These are phyloP conservation scores for Lactarius hengduanensis DNA, from an alignment of 768 basidiomycete species.

Conservation along the genomic window DNA sequence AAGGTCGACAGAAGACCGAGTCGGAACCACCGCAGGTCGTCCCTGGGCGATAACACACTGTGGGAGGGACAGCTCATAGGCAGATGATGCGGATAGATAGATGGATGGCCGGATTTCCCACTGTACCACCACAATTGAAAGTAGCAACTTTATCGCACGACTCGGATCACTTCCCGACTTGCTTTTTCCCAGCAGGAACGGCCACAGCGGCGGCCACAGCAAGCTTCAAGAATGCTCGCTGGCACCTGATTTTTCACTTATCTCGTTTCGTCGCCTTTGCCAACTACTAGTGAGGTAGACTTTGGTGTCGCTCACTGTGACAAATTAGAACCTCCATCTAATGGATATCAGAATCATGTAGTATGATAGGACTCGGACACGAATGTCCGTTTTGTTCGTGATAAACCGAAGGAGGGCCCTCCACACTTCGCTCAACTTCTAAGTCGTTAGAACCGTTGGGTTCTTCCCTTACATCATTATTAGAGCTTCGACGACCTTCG, in stretches of 20 bases:
- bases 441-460: background rate
- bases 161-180: background rate
- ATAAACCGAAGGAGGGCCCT: too few relatives aligned
- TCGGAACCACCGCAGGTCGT: background rate
- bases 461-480: background rate
- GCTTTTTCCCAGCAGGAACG: background rate
- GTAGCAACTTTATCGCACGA: too few relatives aligned
- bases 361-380: too few relatives aligned
- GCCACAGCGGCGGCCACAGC: too few relatives aligned
- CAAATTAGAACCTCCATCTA: background rate
- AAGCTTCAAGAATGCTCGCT: too few relatives aligned
- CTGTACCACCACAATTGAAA: background rate
- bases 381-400: too few relatives aligned
- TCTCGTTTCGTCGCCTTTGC: too few relatives aligned
- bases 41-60: background rate
- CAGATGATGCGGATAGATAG: background rate
- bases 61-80: background rate
- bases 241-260: too few relatives aligned
- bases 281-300: background rate
- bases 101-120: background rate
- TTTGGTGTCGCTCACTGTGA: background rate
- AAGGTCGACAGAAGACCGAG: constrained; percentile 1
- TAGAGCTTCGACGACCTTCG: background rate
- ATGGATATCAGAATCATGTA: background rate
- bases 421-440: background rate